Evolutionary conservation across 2,329 filamentous ascomycete genomes (phyloP), one percentile per base, ranked within the genome.

Genomic region (Coniosporium tulheliwenetii): DNA sequence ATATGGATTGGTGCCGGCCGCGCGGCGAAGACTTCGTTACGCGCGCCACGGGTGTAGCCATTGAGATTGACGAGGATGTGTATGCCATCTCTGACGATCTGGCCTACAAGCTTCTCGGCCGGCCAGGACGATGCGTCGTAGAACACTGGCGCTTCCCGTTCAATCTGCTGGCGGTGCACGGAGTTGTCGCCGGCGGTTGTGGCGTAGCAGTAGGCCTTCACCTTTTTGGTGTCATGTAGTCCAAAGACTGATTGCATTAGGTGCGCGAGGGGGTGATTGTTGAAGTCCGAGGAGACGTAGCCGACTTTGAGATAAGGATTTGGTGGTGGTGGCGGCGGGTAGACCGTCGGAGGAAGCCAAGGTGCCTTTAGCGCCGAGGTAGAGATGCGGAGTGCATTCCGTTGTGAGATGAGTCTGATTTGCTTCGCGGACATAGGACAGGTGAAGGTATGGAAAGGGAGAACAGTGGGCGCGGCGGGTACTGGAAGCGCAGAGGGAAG

Each of bases 231-330:
- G 50, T 94, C 69, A 55, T 98, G 91, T 43, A 96, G 70, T 0
- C 91, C 91, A 61, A 98, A 98, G 5, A 96, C 87, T 1, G 91
- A 96, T 63, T 98, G 91, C 91, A 98, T 98, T 41, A 98, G 61
- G 63, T 98, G 91, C 16, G 91, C 91, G 30, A 98, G 66, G 3
- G 91, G 91, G 56, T 98, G 91, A 52, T 98, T 98, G 56, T 98
- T 98, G 63, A 98, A 98, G 61, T 98, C 91, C 0, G 91, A 96
- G 3, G 91, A 96, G 32, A 98, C 79, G 58, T 98, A 98, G 37
- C 91, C 91, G 44, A 98, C 77, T 49, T 85, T 89, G n/a, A 98
- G 69, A 48, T 81, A 76, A 1, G 87, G 86, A 36, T 67, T 71
- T 1, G 91, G 91, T 1, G 91, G 87, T 2, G 75, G 61, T 0